Conservation (phyloP, 345 rosid species). For the Noccaea caerulescens region DNA sequence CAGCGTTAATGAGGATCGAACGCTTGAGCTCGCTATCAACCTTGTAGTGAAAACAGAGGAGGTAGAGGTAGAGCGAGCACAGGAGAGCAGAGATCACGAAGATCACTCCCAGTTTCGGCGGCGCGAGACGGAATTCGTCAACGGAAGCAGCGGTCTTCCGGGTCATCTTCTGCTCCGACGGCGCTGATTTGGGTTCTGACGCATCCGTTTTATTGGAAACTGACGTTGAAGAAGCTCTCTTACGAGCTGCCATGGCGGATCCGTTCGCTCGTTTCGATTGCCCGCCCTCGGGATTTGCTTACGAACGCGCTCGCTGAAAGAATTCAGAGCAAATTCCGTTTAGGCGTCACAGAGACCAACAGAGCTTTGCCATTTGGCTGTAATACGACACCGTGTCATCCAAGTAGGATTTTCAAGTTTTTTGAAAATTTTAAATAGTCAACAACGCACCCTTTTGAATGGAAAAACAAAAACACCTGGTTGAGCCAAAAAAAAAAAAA, state of each 20-base stretch:
- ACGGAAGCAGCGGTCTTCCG: constrained; percentile 11
- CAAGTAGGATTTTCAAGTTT: background rate
- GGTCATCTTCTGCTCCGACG: constrained; percentile 35
- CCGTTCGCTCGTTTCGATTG: constrained; percentile 23
- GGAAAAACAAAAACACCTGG: too few species aligned
- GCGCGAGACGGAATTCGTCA: constrained; percentile 48
- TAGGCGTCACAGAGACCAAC: constrained; percentile 35
- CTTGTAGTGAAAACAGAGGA: constrained; percentile 61
- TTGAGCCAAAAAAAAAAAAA: too few species aligned
- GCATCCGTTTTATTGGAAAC: constrained; percentile 26
- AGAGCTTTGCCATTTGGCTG: background rate
- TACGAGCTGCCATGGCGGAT: constrained; percentile 81
- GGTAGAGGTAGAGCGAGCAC: constrained; percentile 64
- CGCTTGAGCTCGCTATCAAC: constrained; percentile 62
- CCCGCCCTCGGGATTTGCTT: constrained; percentile 35
- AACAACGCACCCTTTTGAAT: too few species aligned
- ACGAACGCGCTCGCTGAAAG: background rate
- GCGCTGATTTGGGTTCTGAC: background rate
- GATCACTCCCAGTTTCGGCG: constrained; percentile 67
- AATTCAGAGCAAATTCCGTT: background rate
- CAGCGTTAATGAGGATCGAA: constrained; percentile 81
- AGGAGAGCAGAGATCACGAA: constrained; percentile 59
- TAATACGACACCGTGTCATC: constrained; percentile 34
- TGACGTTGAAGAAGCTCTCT: constrained; percentile 49
- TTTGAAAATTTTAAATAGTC: background rate